Percentiles rank a stretch among this genome's conserved stretches.
phyloP scores from a whole-genome alignment of 257 asterid species.

The Solanum chiquidenum region DNA sequence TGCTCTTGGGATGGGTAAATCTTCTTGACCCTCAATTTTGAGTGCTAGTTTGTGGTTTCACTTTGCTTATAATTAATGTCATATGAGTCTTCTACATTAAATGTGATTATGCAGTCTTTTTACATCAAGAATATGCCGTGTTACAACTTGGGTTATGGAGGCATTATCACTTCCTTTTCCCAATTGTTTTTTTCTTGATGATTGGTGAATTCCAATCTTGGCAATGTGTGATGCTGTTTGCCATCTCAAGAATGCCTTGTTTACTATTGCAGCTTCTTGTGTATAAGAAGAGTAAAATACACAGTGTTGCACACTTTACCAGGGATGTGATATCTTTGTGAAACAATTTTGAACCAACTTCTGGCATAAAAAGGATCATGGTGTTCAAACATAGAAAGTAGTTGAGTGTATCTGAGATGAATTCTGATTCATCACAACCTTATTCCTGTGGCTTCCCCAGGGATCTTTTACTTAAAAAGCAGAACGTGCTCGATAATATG shows the following conservation, averaged over 20 bases:
- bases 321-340: background rate
- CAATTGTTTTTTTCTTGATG: background rate
- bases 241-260: background rate
- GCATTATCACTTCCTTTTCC: background rate
- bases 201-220: background rate
- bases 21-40: background rate
- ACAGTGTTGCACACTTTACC: background rate
- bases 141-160: background rate
- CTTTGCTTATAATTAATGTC: background rate
- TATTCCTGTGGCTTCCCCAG: background rate
- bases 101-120: background rate
- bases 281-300: background rate
- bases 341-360: background rate
- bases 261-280: background rate
- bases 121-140: background rate
- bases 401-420: background rate
- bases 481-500: background rate
- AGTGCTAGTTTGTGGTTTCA: background rate
- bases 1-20: conserved; percentile 77
- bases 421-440: background rate
- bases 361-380: background rate
- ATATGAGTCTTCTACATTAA: background rate
- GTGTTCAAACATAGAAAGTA: background rate
- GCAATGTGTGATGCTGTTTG: background rate
- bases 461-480: background rate